Conservation (phyloP, 2,329 filamentous ascomycete genomes). For the Juglanconis oblonga region DNA sequence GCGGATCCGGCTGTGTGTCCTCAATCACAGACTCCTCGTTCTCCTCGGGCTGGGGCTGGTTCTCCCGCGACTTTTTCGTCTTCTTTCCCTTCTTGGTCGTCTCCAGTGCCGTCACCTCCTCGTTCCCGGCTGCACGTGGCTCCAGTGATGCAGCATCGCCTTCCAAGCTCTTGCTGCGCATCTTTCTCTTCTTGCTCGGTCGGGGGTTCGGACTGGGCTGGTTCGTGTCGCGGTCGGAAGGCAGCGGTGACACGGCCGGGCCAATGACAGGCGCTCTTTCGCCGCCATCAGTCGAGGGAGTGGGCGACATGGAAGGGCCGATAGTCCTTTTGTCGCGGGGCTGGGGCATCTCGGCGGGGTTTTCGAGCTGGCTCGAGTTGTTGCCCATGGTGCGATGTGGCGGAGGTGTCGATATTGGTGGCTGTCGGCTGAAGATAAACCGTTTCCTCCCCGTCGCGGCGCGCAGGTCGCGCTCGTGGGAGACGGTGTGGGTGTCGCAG, state of each 20-base stretch:
- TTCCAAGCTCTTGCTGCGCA: neutral
- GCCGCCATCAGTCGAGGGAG: neutral
- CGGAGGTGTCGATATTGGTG: neutral
- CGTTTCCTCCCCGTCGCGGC: neutral
- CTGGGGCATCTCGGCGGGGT: neutral
- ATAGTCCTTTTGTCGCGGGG: neutral
- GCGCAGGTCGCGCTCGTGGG: neutral
- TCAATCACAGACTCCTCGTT: neutral
- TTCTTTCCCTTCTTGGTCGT: neutral
- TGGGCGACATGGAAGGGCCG: slow-evolving; percentile 13
- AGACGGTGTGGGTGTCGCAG: neutral
- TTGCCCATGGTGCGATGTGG: neutral
- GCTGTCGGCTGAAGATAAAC: neutral
- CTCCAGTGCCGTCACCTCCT: neutral
- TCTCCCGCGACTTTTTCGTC: slow-evolving; percentile 1
- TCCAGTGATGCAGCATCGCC: neutral
- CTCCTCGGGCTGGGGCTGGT: neutral
- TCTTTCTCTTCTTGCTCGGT: neutral
- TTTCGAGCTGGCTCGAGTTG: slow-evolving; percentile 1
- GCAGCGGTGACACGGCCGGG: neutral
- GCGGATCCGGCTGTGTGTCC: neutral
- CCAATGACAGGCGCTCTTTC: neutral
- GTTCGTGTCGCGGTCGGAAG: neutral
- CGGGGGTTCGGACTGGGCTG: neutral
- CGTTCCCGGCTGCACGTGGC: neutral